These are phyloP conservation scores for Brettanomyces nanus DNA, from an alignment of 805 yeast genomes.

Conservation along the genomic window DNA sequence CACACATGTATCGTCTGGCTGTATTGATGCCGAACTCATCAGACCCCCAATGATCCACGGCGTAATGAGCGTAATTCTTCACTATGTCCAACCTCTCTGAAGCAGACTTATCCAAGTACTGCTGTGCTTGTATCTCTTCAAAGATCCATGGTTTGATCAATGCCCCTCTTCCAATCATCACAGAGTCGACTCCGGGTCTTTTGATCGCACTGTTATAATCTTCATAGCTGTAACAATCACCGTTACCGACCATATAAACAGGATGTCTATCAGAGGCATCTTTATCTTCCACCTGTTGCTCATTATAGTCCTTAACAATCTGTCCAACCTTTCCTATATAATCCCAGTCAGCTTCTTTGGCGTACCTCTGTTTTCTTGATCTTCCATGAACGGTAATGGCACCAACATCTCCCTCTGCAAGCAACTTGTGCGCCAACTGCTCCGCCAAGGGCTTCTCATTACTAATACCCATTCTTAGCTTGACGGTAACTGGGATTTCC, in stretches of 20 bases:
- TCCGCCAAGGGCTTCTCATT: slow-evolving; percentile 88
- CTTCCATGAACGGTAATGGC: slow-evolving; percentile 95
- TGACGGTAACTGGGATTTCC: slow-evolving; percentile 87
- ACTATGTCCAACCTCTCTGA: slow-evolving; percentile 77
- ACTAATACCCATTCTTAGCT: slow-evolving; percentile 84
- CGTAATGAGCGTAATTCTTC: slow-evolving; percentile 62
- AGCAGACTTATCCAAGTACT: slow-evolving; percentile 85
- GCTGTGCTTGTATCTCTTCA: slow-evolving; percentile 86
- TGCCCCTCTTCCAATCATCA: slow-evolving; percentile 98
- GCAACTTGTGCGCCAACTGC: slow-evolving; percentile 57
- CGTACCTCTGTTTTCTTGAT: slow-evolving; percentile 91
- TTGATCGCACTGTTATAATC: slow-evolving; percentile 76
- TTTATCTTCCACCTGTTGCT: slow-evolving; percentile 50
- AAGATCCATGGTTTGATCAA: slow-evolving; percentile 98
- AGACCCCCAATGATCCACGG: slow-evolving; percentile 95
- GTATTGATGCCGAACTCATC: slow-evolving; percentile 89
- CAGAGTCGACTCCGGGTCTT: slow-evolving; percentile 73
- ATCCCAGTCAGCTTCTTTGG: slow-evolving; percentile 88
- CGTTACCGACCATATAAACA: slow-evolving; percentile 87
- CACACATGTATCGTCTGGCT: slow-evolving; percentile 88
- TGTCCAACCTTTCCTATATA: slow-evolving; percentile 71
- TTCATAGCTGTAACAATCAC: slow-evolving; percentile 79
- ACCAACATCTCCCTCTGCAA: slow-evolving; percentile 74
- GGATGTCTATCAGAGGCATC: slow-evolving; percentile 48
- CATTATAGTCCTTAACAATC: slow-evolving; percentile 52